These are phyloP conservation scores for Calonectria pseudoturangicola DNA, from an alignment of 2,329 filamentous ascomycete species.

Conservation along the genomic window DNA sequence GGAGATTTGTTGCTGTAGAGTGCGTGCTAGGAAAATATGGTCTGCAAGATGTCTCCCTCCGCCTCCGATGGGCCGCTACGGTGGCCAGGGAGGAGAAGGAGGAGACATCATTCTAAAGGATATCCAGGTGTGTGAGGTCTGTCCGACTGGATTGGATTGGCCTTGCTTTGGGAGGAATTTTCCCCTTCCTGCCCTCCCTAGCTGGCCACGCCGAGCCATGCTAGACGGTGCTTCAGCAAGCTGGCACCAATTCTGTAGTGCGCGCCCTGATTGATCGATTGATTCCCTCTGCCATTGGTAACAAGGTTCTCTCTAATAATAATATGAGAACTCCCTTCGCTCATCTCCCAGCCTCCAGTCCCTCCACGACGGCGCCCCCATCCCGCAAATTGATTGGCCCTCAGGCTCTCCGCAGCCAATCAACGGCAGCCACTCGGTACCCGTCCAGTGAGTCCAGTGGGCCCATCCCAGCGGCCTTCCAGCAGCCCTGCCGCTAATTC, in stretches of 20 bases:
- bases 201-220: slow-evolving; percentile 16
- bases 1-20: neutral
- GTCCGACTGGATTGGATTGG: slow-evolving; percentile 13
- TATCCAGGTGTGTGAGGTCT: slow-evolving; percentile 6
- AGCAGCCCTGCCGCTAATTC: slow-evolving; percentile 55
- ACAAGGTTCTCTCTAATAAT: slow-evolving; percentile 40
- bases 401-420: slow-evolving; percentile 46
- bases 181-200: slow-evolving; percentile 12
- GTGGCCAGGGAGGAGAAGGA: neutral
- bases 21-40: neutral
- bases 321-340: slow-evolving; percentile 42
- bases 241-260: slow-evolving; percentile 23
- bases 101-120: neutral
- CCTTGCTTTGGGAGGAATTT: slow-evolving; percentile 23
- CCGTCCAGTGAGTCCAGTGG: slow-evolving; percentile 33
- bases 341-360: slow-evolving; percentile 52
- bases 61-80: slow-evolving; percentile 15
- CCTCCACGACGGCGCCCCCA: slow-evolving; percentile 45
- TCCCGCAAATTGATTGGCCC: slow-evolving; percentile 51
- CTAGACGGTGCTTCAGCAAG: slow-evolving; percentile 3
- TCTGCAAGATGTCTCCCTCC: neutral
- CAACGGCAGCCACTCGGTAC: slow-evolving; percentile 39
- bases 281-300: slow-evolving; percentile 27
- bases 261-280: slow-evolving; percentile 33
- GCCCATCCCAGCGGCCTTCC: slow-evolving; percentile 42